Conservation (phyloP, 2,329 filamentous ascomycete genomes). For the Eurotiales sp. region DNA sequence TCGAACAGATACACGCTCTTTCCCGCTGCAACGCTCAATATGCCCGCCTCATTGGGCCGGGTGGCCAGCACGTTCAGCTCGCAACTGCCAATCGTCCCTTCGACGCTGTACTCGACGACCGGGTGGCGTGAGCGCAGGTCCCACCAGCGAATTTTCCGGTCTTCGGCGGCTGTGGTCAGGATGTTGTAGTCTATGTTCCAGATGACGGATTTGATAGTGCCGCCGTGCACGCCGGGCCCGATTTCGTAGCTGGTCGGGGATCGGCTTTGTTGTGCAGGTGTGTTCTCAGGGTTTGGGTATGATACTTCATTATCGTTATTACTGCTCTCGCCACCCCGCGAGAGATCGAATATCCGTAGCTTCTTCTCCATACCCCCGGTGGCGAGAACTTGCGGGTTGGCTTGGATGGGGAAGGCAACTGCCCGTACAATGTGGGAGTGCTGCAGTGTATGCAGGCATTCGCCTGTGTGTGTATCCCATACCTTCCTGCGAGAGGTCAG, state of each 20-base stretch:
- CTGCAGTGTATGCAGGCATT: constrained; percentile 78
- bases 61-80: constrained; percentile 73
- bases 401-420: constrained; percentile 80
- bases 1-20: constrained; percentile 93
- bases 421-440: constrained; percentile 95
- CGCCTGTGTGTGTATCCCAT: constrained; percentile 94
- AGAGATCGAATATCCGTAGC: constrained; percentile 86
- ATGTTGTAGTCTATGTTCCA: constrained; percentile 89
- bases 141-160: constrained; percentile 93
- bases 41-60: constrained; percentile 60
- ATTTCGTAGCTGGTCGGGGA: constrained; percentile 76
- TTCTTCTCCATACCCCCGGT: constrained; percentile 97
- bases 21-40: constrained; percentile 88
- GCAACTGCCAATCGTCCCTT: constrained; percentile 85
- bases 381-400: constrained; percentile 73
- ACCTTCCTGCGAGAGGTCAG: constrained; percentile 66
- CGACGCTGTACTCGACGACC: constrained; percentile 72
- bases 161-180: constrained; percentile 83
- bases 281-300: neutral
- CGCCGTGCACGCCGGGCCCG: constrained; percentile 74
- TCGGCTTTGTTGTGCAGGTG: constrained; percentile 25
- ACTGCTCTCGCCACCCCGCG: constrained; percentile 44
- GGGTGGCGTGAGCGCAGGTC: constrained; percentile 74
- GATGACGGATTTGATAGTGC: constrained; percentile 92
- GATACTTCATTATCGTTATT: neutral